Base-by-base conservation (phyloP, 352 stramenopile genomes). In the Hyaloperonospora arabidopsidis region DNA sequence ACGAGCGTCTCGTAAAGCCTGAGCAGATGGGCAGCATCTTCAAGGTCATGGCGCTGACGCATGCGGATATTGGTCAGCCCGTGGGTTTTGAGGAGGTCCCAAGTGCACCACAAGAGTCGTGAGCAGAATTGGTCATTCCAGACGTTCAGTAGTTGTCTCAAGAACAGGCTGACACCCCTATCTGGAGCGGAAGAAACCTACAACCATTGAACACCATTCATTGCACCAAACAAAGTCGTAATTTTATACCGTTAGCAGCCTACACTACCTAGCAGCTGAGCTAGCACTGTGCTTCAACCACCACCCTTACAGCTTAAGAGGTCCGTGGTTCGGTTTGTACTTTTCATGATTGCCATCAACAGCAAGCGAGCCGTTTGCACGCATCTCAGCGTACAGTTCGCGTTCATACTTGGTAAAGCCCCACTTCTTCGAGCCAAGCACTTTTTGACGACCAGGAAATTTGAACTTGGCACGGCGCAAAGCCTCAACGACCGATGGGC, bases 401-500 rank as follows among this genome's bases (percentile, higher is more conserved):
- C 93, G 89, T 56, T 95, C 83, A 77, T 98, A 99, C 73, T 98
- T 98, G 67, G 97, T 99, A 86, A 99, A 99, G 61, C 97, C 96
- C 97, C 97, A 99, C 86, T 99, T 99, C 72, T 98, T 97, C 66
- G 87, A 98, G 77, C 97, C 94, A 25, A 99, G 76, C 68, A 99
- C 98, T 91, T 99, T 99, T 88, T 99, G 97, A 66, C 96, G 88
- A 70, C 97, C 97, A 34, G 97, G 96, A 79, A 99, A 99, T 90
- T 99, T 99, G 80, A 99, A 99, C 87, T 99, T 99, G 68, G 96
- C 96, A 81, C 97, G 94, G 84, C 96, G 94, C 63, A 99, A 92
- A 21, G 96, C 96, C 76, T 99, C 96, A 41, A 99, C 90, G 57
- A 97, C 94, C 50, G 95, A 84, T 5, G 84, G 69, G 58, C 92